These are phyloP conservation scores for Flaveria sonorensis DNA, from an alignment of 129 eudicot genomes.

Conservation along the genomic window DNA sequence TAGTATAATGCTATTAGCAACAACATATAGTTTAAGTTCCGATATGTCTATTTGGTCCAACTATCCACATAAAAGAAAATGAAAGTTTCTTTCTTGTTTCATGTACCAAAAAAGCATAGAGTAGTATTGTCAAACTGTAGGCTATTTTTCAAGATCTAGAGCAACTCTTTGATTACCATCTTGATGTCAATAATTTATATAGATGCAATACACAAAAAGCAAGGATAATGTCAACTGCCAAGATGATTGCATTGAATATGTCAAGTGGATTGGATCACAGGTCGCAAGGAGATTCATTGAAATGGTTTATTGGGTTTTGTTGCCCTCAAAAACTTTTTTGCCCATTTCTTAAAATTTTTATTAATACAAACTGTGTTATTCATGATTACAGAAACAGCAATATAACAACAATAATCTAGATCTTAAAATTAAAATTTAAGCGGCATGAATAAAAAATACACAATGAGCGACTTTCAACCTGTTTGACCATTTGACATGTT, in stretches of 20 bases:
- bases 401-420: background rate
- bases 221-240: background rate
- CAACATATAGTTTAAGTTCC: background rate
- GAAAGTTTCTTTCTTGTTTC: background rate
- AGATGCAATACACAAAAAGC: background rate
- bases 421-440: background rate
- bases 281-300: background rate
- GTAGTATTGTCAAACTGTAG: background rate
- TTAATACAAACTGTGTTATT: background rate
- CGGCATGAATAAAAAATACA: background rate
- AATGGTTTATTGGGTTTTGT: background rate
- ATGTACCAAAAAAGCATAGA: background rate
- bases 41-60: background rate
- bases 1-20: background rate
- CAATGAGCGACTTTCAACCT: background rate
- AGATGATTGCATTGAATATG: slow-evolving; percentile 11
- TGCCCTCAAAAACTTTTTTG: background rate
- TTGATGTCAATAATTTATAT: background rate
- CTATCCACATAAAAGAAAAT: background rate
- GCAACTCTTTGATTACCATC: slow-evolving; percentile 7
- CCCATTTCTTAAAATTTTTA: background rate
- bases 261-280: background rate
- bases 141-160: background rate
- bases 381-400: background rate
- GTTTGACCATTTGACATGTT: background rate